phyloP scores from a whole-genome alignment of 768 basidiomycete species.

The Leccinum olivaceopallidum region DNA sequence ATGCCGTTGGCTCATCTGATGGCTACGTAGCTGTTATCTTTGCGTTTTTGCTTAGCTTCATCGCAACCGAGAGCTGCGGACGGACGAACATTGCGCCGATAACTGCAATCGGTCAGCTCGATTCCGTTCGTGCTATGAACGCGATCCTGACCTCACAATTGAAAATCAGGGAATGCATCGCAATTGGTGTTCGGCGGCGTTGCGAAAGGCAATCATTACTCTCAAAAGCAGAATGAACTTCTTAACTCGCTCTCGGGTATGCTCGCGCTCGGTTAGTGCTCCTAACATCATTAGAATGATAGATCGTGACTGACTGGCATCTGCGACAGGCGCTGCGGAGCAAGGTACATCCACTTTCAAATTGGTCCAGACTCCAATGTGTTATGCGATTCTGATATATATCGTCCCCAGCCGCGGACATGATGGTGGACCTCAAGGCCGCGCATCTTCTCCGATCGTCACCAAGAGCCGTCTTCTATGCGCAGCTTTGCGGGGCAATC shows the following conservation, averaged over 20 bases:
- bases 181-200: conserved; percentile 2
- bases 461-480: not conserved
- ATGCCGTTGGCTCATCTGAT: not conserved
- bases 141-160: not conserved
- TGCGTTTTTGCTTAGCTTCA: not conserved
- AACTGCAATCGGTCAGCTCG: not conserved
- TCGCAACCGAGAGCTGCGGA: conserved; percentile 1
- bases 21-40: not conserved
- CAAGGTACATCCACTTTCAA: not conserved
- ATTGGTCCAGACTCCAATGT: not conserved
- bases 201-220: not conserved
- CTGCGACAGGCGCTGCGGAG: not conserved
- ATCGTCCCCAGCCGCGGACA: not conserved
- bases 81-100: not conserved
- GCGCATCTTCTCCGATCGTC: conserved; percentile 5
- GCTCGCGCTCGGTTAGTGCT: not conserved
- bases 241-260: not conserved
- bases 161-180: not conserved
- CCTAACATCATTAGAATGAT: not conserved
- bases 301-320: not conserved
- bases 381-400: not conserved
- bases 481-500: not conserved
- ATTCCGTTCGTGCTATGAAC: not conserved
- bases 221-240: conserved; percentile 1
- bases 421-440: conserved; percentile 1